A percentile compares a stretch with the other conserved stretches of the same genome.
Evolutionary conservation across 2,329 filamentous ascomycete genomes (phyloP).

Genomic region (Emmonsia crescens): DNA sequence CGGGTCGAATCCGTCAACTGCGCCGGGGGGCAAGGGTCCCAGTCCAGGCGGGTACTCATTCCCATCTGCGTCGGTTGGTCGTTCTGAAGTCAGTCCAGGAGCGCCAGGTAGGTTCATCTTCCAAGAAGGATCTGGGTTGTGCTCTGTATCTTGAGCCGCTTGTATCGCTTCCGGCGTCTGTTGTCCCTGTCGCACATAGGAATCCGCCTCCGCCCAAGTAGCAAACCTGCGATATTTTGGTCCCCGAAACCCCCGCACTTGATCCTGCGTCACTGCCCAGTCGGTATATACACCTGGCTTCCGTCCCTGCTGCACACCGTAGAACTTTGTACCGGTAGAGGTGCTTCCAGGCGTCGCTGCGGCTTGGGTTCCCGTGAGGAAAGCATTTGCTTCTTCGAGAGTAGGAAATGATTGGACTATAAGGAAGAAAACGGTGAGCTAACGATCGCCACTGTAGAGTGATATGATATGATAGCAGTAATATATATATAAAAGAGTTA

Average conservation of each 20-base stretch:
- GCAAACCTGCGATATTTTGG: conserved; percentile 59
- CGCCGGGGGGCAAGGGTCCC: conserved; percentile 44
- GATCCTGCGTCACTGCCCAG: conserved; percentile 59
- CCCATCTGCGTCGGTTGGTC: conserved; percentile 33
- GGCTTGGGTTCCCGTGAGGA: conserved; percentile 52
- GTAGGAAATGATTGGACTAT: conserved; percentile 70
- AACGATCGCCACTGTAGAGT: neutral
- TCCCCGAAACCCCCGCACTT: conserved; percentile 63
- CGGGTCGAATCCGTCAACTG: conserved; percentile 52
- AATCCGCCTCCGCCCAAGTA: conserved; percentile 61
- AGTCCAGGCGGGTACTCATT: conserved; percentile 41
- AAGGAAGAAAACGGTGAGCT: neutral
- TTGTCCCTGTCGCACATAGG: conserved; percentile 48
- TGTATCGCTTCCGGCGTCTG: conserved; percentile 1
- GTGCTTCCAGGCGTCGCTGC: conserved; percentile 23
- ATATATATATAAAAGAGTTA: neutral
- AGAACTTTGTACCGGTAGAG: conserved; percentile 40
- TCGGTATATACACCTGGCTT: conserved; percentile 52
- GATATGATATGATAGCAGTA: neutral
- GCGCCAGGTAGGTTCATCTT: conserved; percentile 10
- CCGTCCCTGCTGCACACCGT: conserved; percentile 49
- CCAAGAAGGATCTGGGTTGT: neutral
- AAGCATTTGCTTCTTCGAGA: conserved; percentile 66
- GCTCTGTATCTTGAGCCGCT: neutral
- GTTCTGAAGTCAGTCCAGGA: conserved; percentile 31